Conservation (phyloP, 805 yeast species). For the Ogataea methylovora region DNA sequence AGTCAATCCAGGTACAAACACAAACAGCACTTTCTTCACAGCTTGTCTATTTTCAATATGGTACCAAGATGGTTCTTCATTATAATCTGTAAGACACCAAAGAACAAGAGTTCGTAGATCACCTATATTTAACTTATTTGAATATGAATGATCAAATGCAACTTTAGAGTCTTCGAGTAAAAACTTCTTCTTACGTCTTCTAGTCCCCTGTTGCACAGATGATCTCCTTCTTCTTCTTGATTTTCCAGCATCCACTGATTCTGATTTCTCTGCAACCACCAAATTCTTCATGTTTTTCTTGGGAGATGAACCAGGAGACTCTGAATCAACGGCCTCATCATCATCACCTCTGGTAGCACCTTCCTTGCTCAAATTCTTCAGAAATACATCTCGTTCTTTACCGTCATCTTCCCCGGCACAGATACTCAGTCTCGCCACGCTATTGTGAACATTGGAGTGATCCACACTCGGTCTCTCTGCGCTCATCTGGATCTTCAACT, state of each 20-base stretch:
- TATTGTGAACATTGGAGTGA: constrained; percentile 11
- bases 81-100: constrained; percentile 32
- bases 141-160: constrained; percentile 7
- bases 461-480: constrained; percentile 2
- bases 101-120: constrained; percentile 41
- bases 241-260: constrained; percentile 9
- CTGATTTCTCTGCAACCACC: constrained; percentile 5
- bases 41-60: constrained; percentile 37
- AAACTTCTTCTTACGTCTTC: constrained; percentile 26
- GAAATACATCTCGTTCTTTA: constrained; percentile 10
- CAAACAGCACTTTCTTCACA: constrained; percentile 46
- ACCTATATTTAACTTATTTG: constrained; percentile 24
- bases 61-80: constrained; percentile 42
- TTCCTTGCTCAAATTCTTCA: constrained; percentile 5
- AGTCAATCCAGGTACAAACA: constrained; percentile 61
- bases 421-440: constrained; percentile 23
- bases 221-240: constrained; percentile 31
- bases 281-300: constrained; percentile 22
- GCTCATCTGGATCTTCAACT: too few relatives aligned
- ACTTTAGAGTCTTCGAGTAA: constrained; percentile 17
- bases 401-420: constrained; percentile 11
- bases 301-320: constrained; percentile 5
- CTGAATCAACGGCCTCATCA: constrained; percentile 3
- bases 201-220: constrained; percentile 22
- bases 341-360: constrained; percentile 2